Base-by-base conservation (phyloP, 139 green algal species). In the Chlamydomonas eustigma region DNA sequence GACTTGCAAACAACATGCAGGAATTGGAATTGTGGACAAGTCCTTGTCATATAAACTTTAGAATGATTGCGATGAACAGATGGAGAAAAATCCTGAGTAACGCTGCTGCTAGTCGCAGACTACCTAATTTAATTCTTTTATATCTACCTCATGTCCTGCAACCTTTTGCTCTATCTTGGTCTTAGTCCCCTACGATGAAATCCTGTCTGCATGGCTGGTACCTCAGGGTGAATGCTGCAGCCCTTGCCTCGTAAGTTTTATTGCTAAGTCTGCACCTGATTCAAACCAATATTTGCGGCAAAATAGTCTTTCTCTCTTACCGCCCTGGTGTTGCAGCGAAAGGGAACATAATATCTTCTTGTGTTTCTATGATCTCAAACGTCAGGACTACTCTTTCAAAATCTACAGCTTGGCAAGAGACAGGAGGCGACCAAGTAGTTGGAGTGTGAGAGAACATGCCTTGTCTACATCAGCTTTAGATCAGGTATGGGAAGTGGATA, bases 161-260 rank as follows among this genome's bases (percentile, higher is more conserved):
- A n/a, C n/a, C n/a, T 58, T 58, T 12, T 58, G 44, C 18, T 12
- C 18, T 12, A 28, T 58, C 18, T 58, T 18, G 12, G 44, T 58
- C 33, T 66, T 79, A 85, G 79, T 87, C 1, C 67, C 82, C 2
- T 86, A 80, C 68, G 85, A 89, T n/a, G 81, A 87, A 51, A 63
- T 89, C 0, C 75, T 89, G 12, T 83, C 75, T n/a, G 81, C 78
- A 0, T 71, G 50, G 70, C 33, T 66, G 2, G 30, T 81, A 18
- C 67, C 78, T 18, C 63, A 52, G 25, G 24, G 1, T 28, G n/a
- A 63, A 52, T 35, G n/a, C 37, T 67, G 44, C 32, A 4, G 34
- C 5, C 73, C 39, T 6, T 78, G 38, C 30, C 73, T 50, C 50
- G 39, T 50, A 2, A 30, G 50, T 65, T 36, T 83, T 36, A 67